Base-by-base conservation (phyloP, 1,139 yeast genomes). In the Taiozyma sp. region DNA sequence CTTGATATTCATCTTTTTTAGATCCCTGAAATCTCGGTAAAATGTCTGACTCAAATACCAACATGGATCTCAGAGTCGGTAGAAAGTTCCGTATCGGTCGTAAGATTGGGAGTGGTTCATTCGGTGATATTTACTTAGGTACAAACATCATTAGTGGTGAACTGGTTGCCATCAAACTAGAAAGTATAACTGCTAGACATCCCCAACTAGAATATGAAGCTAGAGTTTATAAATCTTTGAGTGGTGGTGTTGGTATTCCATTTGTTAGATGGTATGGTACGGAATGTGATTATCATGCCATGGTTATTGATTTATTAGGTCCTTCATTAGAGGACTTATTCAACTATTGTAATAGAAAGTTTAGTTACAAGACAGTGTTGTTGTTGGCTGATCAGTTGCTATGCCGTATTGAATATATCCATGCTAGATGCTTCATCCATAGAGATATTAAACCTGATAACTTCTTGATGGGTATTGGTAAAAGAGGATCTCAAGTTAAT, bases 161-260 rank as follows among this genome's bases (percentile, higher is more conserved):
- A 70, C 97, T 93, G 69, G 97, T 93, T 48, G 99, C 98, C 62
- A 92, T 93, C 73, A 93, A 93, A 70, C 76, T 93, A 58, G 99
- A 93, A 68, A 85, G 89, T 59, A 83, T 88, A 54, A 79, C 87
- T 56, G 97, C 98, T 2, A 87, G 91, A 65, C 98, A 93, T 67
- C 99, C 99, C 3, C 99, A 93, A 72, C 78, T 93, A 60, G 98
- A 92, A 65, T 93, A 93, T 66, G 99, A 93, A 71, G 96, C 97
- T 13, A 83, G 95, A 61, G 98, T 92, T 36, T 92, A 92, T 73
- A 90, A 88, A 69, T 93, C 96, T 8, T 75, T 93, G 52, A 87
- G 96, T 58, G 99, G 99, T 34, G 98, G 98, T 40, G 96, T 93
- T 39, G 99, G 99, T 43, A 92, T 93, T 53, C 98, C 99, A 4